Conservation (phyloP, 768 basidiomycete genomes). For the Boletus bicolor region DNA sequence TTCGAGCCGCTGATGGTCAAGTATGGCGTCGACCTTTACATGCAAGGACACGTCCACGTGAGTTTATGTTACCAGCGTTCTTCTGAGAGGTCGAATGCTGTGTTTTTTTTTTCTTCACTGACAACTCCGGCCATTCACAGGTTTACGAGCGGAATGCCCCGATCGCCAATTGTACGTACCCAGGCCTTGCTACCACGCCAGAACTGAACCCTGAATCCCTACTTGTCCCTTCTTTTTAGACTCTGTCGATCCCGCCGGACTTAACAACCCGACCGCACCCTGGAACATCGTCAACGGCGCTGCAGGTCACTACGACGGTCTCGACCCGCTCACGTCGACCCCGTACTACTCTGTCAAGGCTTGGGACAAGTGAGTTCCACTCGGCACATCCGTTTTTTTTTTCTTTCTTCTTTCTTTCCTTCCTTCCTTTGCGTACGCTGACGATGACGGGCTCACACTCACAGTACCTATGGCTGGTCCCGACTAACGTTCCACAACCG, state of each 20-base stretch:
- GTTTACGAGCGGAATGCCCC: constrained; percentile 27
- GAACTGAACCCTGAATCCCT: too few species aligned
- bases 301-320: constrained; percentile 28
- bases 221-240: not conserved
- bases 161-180: constrained; percentile 23
- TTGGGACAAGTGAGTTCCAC: constrained; percentile 12
- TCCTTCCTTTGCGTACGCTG: not conserved
- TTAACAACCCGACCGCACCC: constrained; percentile 24
- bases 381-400: too few species aligned
- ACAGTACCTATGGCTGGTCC: constrained; percentile 27
- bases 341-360: constrained; percentile 10
- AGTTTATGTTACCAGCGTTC: not conserved
- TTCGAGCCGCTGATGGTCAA: constrained; percentile 32
- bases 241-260: constrained; percentile 20
- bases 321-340: constrained; percentile 6
- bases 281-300: constrained; percentile 31
- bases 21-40: constrained; percentile 29
- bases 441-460: not conserved
- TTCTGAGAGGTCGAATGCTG: too few species aligned
- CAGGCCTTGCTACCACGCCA: not conserved
- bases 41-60: constrained; percentile 29
- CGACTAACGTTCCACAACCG: constrained; percentile 30
- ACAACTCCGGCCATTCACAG: not conserved
- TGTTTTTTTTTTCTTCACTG: not conserved
- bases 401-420: not conserved